phyloP scores from a whole-genome alignment of 108 stramenopile genomes.

The Nitzschia sp. region DNA sequence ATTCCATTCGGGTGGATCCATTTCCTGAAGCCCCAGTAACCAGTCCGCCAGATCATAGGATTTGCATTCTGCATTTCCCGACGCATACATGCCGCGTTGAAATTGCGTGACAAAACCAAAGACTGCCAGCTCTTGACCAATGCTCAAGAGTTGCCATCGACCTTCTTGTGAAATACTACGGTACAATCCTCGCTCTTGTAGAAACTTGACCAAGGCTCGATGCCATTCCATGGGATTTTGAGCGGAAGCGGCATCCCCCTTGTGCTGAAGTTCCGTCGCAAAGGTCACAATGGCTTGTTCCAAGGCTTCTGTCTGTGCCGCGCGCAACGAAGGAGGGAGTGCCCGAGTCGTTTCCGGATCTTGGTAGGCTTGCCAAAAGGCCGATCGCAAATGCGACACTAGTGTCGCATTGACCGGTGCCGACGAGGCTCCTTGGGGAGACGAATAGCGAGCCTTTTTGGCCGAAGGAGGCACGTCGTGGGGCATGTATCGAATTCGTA shows the following conservation, averaged over 20 bases:
- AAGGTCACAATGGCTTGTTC: slow-evolving; percentile 38
- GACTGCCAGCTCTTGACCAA: slow-evolving; percentile 50
- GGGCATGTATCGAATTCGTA: slow-evolving; percentile 31
- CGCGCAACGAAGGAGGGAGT: slow-evolving; percentile 35
- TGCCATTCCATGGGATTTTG: slow-evolving; percentile 54
- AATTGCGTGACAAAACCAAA: slow-evolving; percentile 27
- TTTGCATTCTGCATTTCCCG: neutral
- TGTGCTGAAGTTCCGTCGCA: slow-evolving; percentile 44
- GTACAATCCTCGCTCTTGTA: slow-evolving; percentile 43
- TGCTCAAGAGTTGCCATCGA: slow-evolving; percentile 39
- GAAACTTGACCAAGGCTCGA: slow-evolving; percentile 21
- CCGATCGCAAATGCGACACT: slow-evolving; percentile 34
- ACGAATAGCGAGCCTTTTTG: neutral
- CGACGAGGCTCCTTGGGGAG: neutral
- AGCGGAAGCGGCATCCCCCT: slow-evolving; percentile 32
- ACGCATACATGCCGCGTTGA: slow-evolving; percentile 2
- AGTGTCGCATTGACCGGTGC: slow-evolving; percentile 3
- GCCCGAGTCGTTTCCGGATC: slow-evolving; percentile 22
- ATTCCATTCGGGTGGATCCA: slow-evolving; percentile 17
- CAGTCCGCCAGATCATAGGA: slow-evolving; percentile 34
- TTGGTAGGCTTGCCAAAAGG: slow-evolving; percentile 51
- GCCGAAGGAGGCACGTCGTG: slow-evolving; percentile 1
- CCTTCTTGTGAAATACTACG: slow-evolving; percentile 18
- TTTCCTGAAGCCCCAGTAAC: slow-evolving; percentile 20
- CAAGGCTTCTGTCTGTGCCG: slow-evolving; percentile 20